Base-by-base conservation (phyloP, 306 rosid genomes). In the Abrus pulchellus region DNA sequence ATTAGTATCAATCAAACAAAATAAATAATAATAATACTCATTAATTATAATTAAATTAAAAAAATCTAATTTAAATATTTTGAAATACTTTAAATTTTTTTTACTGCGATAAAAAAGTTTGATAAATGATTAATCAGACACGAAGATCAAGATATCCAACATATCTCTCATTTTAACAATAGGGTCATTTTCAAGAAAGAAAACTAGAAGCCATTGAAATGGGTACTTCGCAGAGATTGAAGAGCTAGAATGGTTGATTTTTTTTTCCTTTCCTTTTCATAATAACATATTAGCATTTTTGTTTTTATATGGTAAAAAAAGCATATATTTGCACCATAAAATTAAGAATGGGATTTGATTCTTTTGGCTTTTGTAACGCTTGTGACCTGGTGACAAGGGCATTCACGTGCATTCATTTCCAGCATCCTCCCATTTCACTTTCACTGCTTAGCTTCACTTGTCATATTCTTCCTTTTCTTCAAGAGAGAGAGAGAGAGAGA, bases 341-440 rank as follows among this genome's bases (percentile, higher is more conserved):
- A 47, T 27, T 75, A 67, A 75, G 72, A 38, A 68, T 32, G 29
- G 9, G 44, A 27, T 36, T 70, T 56, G 71, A 60, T 61, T 68
- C 1, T 38, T 33, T 75, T 50, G 78, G 33, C 43, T 32, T 32
- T 40, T 77, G 44, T 10, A 53, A 43, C 69, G 33, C 30, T 20
- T 47, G 11, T 53, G 79, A 13, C 8, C 20, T 40, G 64, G 62
- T 75, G 47, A 38, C 54, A 47, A 61, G 9, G 68, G 27, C 41
- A 50, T 78, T 65, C 86, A 83, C 83, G 83, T 78, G 86, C 57
- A 72, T 83, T 65, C 38, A 72, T 54, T 12, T 54, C 7, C n/a
- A 29, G 45, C 56, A 4, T 52, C 32, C 28, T 8, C 54, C 43
- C 3, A 2, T 61, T 64, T 52, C 13, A 28, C 57, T 56, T 56